Evolutionary conservation across 257 asterid species (phyloP).

Genomic region (Datura wrightii): DNA sequence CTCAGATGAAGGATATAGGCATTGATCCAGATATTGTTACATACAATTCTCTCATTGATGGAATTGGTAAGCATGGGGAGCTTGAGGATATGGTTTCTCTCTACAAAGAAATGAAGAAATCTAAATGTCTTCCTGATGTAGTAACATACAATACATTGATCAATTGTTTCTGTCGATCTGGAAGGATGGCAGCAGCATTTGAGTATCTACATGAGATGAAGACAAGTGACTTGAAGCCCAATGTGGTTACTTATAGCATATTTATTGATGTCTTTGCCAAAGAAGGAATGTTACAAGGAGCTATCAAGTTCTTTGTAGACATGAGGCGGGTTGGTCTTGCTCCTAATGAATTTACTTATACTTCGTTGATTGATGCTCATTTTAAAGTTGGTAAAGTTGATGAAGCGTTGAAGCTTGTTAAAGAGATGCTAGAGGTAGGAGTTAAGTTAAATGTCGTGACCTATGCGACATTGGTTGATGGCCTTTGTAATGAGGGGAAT

Average conservation of each 20-base stretch:
- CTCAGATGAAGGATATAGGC: constrained; percentile 66
- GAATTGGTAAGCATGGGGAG: constrained; percentile 72
- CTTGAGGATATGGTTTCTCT: constrained; percentile 58
- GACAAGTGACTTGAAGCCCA: constrained; percentile 64
- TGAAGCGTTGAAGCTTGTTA: constrained; percentile 74
- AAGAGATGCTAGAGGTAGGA: constrained; percentile 79
- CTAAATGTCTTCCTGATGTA: constrained; percentile 72
- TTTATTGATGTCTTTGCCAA: constrained; percentile 89
- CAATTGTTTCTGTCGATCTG: constrained; percentile 85
- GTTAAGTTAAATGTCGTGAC: constrained; percentile 69
- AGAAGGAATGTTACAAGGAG: constrained; percentile 81
- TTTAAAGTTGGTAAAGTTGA: constrained; percentile 67
- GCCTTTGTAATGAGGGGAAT: constrained; percentile 77
- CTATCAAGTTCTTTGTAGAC: constrained; percentile 79
- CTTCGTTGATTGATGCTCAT: constrained; percentile 80
- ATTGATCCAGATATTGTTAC: constrained; percentile 78
- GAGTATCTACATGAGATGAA: constrained; percentile 75
- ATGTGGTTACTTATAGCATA: constrained; percentile 89
- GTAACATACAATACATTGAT: constrained; percentile 82
- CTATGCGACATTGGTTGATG: constrained; percentile 72
- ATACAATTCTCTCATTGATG: constrained; percentile 86
- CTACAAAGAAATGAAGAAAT: constrained; percentile 75
- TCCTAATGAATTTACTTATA: constrained; percentile 84
- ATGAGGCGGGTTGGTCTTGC: constrained; percentile 85
- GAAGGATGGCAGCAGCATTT: constrained; percentile 66